These are phyloP conservation scores for Erodium moschatum DNA, from an alignment of 441 rosid genomes.

Conservation along the genomic window DNA sequence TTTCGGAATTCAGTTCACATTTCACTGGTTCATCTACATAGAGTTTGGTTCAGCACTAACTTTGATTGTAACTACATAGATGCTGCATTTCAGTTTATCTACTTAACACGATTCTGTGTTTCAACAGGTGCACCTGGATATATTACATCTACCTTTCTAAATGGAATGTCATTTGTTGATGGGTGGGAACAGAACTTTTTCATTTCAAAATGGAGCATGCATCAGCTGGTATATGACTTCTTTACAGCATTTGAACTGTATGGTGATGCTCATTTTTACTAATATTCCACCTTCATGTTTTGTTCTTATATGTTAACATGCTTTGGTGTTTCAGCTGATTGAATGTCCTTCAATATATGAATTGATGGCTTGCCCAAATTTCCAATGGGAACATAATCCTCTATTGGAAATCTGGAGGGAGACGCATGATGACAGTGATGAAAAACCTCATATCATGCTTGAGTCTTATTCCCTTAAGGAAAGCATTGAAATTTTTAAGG, in stretches of 20 bases:
- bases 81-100: not conserved
- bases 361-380: constrained; percentile 69
- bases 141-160: constrained; percentile 62
- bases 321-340: constrained; percentile 57
- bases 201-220: constrained; percentile 98
- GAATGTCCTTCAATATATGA: constrained; percentile 94
- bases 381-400: constrained; percentile 62
- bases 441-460: constrained; percentile 40
- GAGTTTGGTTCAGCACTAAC: not conserved
- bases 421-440: constrained; percentile 36
- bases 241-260: constrained; percentile 10
- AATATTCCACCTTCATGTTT: not conserved
- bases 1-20: not conserved
- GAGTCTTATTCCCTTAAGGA: constrained; percentile 58
- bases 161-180: constrained; percentile 92
- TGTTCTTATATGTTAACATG: not conserved
- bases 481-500: constrained; percentile 46
- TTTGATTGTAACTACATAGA: not conserved
- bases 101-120: constrained; percentile 6
- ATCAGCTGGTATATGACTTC: constrained; percentile 59
- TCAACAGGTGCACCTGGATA: constrained; percentile 88
- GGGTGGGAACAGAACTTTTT: constrained; percentile 97
- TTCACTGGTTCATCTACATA: not conserved
- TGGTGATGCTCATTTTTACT: not conserved
- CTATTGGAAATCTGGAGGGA: constrained; percentile 75